A percentile compares a stretch with the other conserved stretches of the same genome.
Evolutionary conservation across 225 moss, liverwort and hornwort species (phyloP).

Genomic region (Pleurozium schreberi): DNA sequence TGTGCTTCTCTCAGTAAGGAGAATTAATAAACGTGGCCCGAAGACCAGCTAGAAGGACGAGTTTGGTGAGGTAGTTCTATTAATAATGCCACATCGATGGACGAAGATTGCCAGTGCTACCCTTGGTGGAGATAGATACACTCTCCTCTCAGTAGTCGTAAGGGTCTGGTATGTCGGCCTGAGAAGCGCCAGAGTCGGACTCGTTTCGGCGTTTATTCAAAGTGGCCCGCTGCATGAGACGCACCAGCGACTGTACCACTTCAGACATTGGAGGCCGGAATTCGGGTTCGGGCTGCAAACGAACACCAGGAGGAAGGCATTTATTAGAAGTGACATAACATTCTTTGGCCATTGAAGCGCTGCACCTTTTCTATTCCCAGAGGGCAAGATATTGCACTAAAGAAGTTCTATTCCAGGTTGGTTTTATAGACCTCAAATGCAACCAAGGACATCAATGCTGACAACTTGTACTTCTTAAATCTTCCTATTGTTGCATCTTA

Average conservation of each 20-base stretch:
- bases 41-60: background rate
- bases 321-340: background rate
- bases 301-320: background rate
- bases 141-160: background rate
- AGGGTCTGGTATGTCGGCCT: background rate
- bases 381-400: background rate
- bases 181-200: conserved; percentile 2
- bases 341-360: background rate
- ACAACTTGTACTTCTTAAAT: background rate
- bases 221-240: conserved; percentile 71
- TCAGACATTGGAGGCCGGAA: conserved; percentile 80
- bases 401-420: background rate
- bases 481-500: too few species aligned
- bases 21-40: background rate
- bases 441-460: background rate
- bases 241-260: conserved; percentile 63
- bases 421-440: background rate
- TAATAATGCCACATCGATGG: background rate
- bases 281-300: conserved; percentile 65
- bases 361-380: background rate
- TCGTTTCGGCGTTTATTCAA: conserved; percentile 45
- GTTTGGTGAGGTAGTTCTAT: background rate
- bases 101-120: background rate
- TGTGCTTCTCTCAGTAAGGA: background rate
- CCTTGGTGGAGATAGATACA: background rate